Conservation (phyloP, 441 rosid genomes). For the Macaranga tanarius region DNA sequence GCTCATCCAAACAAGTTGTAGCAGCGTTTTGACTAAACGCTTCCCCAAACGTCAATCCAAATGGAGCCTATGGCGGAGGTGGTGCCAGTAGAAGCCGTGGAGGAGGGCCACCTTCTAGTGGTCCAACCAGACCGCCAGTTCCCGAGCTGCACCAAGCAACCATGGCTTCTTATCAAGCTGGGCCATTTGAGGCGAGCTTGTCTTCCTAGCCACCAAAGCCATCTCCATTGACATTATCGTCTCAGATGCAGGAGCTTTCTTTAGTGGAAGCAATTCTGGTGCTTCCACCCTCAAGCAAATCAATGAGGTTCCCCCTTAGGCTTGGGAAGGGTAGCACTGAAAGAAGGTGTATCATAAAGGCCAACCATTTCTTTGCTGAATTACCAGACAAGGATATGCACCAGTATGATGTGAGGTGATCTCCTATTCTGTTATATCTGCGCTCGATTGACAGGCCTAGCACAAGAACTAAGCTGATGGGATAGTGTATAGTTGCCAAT, state of each 20-base stretch:
- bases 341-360: slow-evolving; percentile 70
- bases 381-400: slow-evolving; percentile 90
- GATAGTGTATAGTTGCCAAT: no score
- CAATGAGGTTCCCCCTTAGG: slow-evolving; percentile 76
- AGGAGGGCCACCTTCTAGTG: slow-evolving; percentile 47
- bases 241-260: slow-evolving; percentile 54
- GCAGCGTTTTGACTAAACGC: no score
- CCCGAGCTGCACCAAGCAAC: slow-evolving; percentile 99
- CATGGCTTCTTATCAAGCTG: slow-evolving; percentile 53
- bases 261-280: slow-evolving; percentile 55
- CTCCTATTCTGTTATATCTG: no score
- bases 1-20: no score
- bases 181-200: slow-evolving; percentile 57
- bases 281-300: slow-evolving; percentile 64
- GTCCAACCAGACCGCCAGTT: slow-evolving; percentile 52
- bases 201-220: slow-evolving; percentile 46
- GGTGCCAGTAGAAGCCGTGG: slow-evolving; percentile 51
- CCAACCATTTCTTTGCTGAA: slow-evolving; percentile 92
- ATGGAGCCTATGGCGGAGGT: slow-evolving; percentile 55
- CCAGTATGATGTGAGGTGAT: slow-evolving; percentile 97
- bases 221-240: slow-evolving; percentile 23
- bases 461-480: no score
- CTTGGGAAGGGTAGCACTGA: slow-evolving; percentile 80
- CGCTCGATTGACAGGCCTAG: no score
- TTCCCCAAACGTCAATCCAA: no score